These are phyloP conservation scores for Solanum piurae DNA, from an alignment of 257 asterid genomes.

Conservation along the genomic window DNA sequence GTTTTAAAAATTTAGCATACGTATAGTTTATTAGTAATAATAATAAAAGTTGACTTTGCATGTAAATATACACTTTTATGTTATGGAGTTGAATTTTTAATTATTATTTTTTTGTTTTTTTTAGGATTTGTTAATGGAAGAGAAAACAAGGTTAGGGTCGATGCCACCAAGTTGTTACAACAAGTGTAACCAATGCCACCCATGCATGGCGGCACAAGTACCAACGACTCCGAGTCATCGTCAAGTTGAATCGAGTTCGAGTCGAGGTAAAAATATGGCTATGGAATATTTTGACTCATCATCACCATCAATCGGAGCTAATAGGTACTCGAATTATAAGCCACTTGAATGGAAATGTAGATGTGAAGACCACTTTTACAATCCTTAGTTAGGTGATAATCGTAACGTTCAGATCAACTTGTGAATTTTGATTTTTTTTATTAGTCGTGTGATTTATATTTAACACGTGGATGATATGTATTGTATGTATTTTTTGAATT, in stretches of 20 bases:
- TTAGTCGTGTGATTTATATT: neutral
- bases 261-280: neutral
- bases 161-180: conserved; percentile 92
- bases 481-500: neutral
- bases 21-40: too few species aligned
- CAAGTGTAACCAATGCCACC: conserved; percentile 93
- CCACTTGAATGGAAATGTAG: conserved; percentile 99
- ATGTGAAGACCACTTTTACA: conserved; percentile 68
- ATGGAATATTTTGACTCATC: conserved; percentile 30
- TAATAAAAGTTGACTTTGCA: neutral
- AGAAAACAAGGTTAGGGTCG: conserved; percentile 83
- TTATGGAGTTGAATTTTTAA: neutral
- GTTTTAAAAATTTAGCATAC: neutral
- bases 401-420: neutral
- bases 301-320: conserved; percentile 10
- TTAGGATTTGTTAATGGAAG: conserved; percentile 56
- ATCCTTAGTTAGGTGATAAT: conserved; percentile 33
- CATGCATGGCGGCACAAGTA: conserved; percentile 89
- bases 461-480: neutral
- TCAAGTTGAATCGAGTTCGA: conserved; percentile 20
- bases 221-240: conserved; percentile 60
- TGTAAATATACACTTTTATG: neutral
- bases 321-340: conserved; percentile 95
- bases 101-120: neutral
- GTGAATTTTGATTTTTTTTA: neutral